These are phyloP conservation scores for Suillus sp. DNA, from an alignment of 768 basidiomycete species.

Conservation along the genomic window DNA sequence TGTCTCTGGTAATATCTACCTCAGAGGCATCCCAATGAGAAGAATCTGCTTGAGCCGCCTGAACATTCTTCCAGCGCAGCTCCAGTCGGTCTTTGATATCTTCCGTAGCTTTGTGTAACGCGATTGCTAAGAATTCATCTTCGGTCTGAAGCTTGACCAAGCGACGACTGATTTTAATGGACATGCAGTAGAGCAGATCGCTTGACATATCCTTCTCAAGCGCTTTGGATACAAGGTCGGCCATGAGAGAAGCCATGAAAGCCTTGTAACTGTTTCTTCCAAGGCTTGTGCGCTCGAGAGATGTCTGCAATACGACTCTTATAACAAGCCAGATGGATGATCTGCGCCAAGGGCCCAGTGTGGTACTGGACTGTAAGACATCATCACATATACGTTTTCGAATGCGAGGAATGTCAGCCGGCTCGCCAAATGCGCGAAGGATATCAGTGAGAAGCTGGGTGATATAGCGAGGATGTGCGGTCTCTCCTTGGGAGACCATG, in stretches of 20 bases:
- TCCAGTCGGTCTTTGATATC: slow-evolving; percentile 26
- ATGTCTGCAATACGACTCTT: slow-evolving; percentile 36
- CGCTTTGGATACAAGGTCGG: slow-evolving; percentile 27
- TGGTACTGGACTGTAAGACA: slow-evolving; percentile 23
- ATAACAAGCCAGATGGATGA: slow-evolving; percentile 41
- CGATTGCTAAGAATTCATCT: slow-evolving; percentile 20
- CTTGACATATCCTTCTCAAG: slow-evolving; percentile 18
- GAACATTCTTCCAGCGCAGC: slow-evolving; percentile 37
- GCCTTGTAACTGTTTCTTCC: slow-evolving; percentile 41
- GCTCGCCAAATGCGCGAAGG: slow-evolving; percentile 35
- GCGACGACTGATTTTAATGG: slow-evolving; percentile 29
- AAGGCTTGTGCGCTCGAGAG: slow-evolving; percentile 21
- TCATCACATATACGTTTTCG: slow-evolving; percentile 38
- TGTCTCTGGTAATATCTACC: slow-evolving; percentile 35
- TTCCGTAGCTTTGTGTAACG: slow-evolving; percentile 37
- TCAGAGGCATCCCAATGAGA: slow-evolving; percentile 26
- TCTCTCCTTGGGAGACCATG: slow-evolving; percentile 27
- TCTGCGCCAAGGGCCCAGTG: slow-evolving; percentile 38
- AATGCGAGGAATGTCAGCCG: slow-evolving; percentile 25
- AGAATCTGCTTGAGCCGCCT: slow-evolving; percentile 25
- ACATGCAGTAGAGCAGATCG: slow-evolving; percentile 34
- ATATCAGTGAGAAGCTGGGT: slow-evolving; percentile 48
- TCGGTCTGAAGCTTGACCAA: slow-evolving; percentile 28
- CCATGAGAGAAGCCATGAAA: slow-evolving; percentile 48
- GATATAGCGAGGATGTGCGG: slow-evolving; percentile 44